phyloP scores from a whole-genome alignment of 2,329 filamentous ascomycete genomes.

The Akanthomyces lecanii region DNA sequence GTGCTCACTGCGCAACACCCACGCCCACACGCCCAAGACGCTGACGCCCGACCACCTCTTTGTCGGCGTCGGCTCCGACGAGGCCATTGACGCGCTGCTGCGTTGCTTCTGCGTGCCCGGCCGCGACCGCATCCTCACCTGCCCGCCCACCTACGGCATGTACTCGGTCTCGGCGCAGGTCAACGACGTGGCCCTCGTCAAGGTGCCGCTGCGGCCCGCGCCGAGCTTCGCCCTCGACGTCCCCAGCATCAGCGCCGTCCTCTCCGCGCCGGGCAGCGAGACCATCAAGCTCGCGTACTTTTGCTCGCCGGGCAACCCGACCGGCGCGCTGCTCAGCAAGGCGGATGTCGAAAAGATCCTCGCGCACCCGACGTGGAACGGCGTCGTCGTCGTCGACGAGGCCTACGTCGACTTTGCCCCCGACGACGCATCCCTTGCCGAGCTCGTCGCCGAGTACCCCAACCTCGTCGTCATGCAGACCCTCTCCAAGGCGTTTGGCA shows the following conservation, averaged over 20 bases:
- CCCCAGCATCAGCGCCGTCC: constrained; percentile 58
- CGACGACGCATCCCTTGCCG: constrained; percentile 71
- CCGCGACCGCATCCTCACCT: constrained; percentile 85
- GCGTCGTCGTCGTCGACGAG: constrained; percentile 88
- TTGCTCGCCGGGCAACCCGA: constrained; percentile 94
- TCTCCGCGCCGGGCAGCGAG: constrained; percentile 47
- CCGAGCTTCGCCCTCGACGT: constrained; percentile 73
- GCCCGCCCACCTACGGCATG: constrained; percentile 98
- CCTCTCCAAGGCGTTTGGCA: constrained; percentile 93
- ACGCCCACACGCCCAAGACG: constrained; percentile 68
- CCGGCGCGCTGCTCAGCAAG: constrained; percentile 73
- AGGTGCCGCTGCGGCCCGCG: constrained; percentile 72
- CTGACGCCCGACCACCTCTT: constrained; percentile 83
- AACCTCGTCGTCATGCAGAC: constrained; percentile 98
- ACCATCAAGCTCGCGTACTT: constrained; percentile 86
- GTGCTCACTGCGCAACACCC: constrained; percentile 81
- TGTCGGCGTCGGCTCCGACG: constrained; percentile 92
- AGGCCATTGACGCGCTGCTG: constrained; percentile 91
- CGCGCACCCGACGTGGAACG: constrained; percentile 89
- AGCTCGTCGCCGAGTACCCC: constrained; percentile 88
- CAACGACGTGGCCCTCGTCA: constrained; percentile 84
- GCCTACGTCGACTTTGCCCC: constrained; percentile 93
- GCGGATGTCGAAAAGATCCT: constrained; percentile 69
- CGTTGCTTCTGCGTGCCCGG: constrained; percentile 89
- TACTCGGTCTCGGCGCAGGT: constrained; percentile 91